phyloP scores from a whole-genome alignment of 768 basidiomycete genomes.

The Antrodiella citrinella region DNA sequence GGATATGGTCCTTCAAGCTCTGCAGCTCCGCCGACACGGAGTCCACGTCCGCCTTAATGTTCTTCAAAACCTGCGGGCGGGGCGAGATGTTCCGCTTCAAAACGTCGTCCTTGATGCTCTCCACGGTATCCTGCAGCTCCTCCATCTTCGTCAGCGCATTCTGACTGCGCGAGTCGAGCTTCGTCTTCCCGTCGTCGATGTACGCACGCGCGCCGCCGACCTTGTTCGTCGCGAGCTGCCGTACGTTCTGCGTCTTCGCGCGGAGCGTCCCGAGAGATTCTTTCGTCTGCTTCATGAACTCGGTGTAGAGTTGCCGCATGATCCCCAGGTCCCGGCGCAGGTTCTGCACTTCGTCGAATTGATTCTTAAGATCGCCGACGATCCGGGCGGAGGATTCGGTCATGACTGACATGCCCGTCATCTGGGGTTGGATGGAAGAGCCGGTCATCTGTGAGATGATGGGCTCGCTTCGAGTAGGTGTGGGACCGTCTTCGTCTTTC shows the following conservation, averaged over 20 bases:
- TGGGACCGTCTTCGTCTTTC: slow-evolving; percentile 20
- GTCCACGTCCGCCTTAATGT: slow-evolving; percentile 64
- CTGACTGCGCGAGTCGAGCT: slow-evolving; percentile 84
- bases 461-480: slow-evolving; percentile 17
- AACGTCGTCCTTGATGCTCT: slow-evolving; percentile 85
- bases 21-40: slow-evolving; percentile 60
- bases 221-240: slow-evolving; percentile 72
- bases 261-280: slow-evolving; percentile 72
- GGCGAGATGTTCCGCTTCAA: slow-evolving; percentile 83
- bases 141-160: slow-evolving; percentile 89
- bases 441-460: slow-evolving; percentile 62
- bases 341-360: slow-evolving; percentile 93
- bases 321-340: slow-evolving; percentile 87
- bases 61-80: slow-evolving; percentile 60
- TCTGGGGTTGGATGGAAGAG: slow-evolving; percentile 59
- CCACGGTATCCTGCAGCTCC: slow-evolving; percentile 86
- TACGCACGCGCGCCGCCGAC: slow-evolving; percentile 83
- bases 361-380: slow-evolving; percentile 77
- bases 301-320: slow-evolving; percentile 91
- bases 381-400: slow-evolving; percentile 70
- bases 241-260: slow-evolving; percentile 79
- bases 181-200: slow-evolving; percentile 86
- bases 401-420: slow-evolving; percentile 66
- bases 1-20: slow-evolving; percentile 76
- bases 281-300: slow-evolving; percentile 90